phyloP scores from a whole-genome alignment of 768 basidiomycete species.

The Tephrocybe sp. region DNA sequence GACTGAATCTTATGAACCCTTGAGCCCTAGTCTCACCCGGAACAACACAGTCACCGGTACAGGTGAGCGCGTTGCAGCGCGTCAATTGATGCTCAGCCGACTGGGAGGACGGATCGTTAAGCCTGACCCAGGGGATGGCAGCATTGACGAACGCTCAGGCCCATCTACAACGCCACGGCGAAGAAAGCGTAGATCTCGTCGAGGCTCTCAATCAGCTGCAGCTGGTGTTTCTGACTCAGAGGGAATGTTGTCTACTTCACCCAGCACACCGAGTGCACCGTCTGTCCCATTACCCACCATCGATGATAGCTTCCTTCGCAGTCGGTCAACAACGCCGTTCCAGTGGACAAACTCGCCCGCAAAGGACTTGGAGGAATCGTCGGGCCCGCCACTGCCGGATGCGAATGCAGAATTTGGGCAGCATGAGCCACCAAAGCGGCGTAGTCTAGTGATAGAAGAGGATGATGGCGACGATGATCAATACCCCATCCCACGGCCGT shows the following conservation, averaged over 20 bases:
- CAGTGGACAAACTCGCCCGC: slow-evolving; percentile 32
- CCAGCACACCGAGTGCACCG: slow-evolving; percentile 59
- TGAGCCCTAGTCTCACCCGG: slow-evolving; percentile 52
- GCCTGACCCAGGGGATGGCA: slow-evolving; percentile 60
- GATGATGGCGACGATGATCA: slow-evolving; percentile 63
- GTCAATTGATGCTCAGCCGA: slow-evolving; percentile 63
- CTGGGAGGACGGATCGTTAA: slow-evolving; percentile 57
- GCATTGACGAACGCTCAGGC: slow-evolving; percentile 53
- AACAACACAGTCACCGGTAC: slow-evolving; percentile 79
- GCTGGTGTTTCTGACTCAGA: slow-evolving; percentile 53
- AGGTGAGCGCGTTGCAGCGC: slow-evolving; percentile 72
- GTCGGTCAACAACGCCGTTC: slow-evolving; percentile 42
- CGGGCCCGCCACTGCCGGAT: slow-evolving; percentile 20
- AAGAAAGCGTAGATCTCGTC: slow-evolving; percentile 54
- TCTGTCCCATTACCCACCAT: slow-evolving; percentile 47
- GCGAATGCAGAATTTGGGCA: slow-evolving; percentile 31
- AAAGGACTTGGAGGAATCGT: slow-evolving; percentile 27
- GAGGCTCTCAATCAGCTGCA: slow-evolving; percentile 42
- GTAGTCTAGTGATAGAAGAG: slow-evolving; percentile 69
- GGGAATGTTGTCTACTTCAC: slow-evolving; percentile 41
- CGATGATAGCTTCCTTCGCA: slow-evolving; percentile 35
- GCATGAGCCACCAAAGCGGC: slow-evolving; percentile 41
- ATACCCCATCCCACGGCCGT: slow-evolving; percentile 38
- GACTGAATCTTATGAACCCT: slow-evolving; percentile 60
- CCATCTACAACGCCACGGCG: slow-evolving; percentile 52